Percentiles rank a stretch among this genome's conserved stretches.
phyloP scores from a whole-genome alignment of 768 basidiomycete species.

The Hygrophorus pudorinus region DNA sequence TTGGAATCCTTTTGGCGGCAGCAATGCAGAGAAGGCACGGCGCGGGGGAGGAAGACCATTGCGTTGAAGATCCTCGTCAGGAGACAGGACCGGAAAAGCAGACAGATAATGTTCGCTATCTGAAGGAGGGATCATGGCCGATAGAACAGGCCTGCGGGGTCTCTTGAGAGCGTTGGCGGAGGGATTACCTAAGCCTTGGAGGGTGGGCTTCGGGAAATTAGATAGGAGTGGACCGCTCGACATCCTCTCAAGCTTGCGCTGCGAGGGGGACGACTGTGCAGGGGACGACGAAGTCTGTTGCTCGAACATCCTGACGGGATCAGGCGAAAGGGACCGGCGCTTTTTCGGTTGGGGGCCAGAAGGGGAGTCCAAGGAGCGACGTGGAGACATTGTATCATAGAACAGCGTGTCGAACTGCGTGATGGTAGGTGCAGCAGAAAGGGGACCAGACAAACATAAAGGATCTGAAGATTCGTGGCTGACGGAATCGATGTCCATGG shows the following conservation, averaged over 20 bases:
- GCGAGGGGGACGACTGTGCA: conserved; percentile 39
- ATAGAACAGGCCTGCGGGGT: conserved; percentile 55
- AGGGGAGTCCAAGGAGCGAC: conserved; percentile 36
- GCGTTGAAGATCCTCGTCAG: conserved; percentile 15
- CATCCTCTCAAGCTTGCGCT: conserved; percentile 38
- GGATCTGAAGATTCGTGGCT: conserved; percentile 7
- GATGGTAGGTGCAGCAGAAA: conserved; percentile 42
- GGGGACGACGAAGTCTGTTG: conserved; percentile 33
- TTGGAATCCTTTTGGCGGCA: conserved; percentile 48
- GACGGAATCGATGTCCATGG: conserved; percentile 65
- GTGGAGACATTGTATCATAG: conserved; percentile 44
- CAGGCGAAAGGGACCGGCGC: conserved; percentile 53
- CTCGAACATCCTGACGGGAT: conserved; percentile 29
- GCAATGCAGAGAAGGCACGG: conserved; percentile 69
- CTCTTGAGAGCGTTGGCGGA: conserved; percentile 49
- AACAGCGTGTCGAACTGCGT: conserved; percentile 53
- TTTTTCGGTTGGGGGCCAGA: conserved; percentile 35
- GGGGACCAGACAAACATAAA: conserved; percentile 26
- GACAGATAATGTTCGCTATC: conserved; percentile 34
- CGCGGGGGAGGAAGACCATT: conserved; percentile 38
- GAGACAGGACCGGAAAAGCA: conserved; percentile 31
- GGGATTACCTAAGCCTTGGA: conserved; percentile 42
- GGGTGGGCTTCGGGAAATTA: conserved; percentile 41
- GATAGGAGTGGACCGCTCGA: conserved; percentile 35
- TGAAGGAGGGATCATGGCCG: conserved; percentile 46